phyloP scores from a whole-genome alignment of 108 stramenopile species.

The Epipyxis sp. region DNA sequence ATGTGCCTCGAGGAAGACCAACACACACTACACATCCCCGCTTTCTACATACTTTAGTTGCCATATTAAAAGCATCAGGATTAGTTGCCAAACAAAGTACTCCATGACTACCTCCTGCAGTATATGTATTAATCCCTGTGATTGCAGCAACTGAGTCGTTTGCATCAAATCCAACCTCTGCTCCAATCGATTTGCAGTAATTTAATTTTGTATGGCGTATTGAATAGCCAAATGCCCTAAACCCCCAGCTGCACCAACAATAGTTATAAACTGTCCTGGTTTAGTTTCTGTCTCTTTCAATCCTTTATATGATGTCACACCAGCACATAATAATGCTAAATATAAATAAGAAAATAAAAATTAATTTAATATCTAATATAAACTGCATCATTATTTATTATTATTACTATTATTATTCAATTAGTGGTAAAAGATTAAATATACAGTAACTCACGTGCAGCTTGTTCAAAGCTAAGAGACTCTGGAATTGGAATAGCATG shows the following conservation, averaged over 20 bases:
- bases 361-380: conserved; percentile 46
- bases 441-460: conserved; percentile 37
- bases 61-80: conserved; percentile 6
- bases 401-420: conserved; percentile 21
- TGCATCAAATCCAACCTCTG: conserved; percentile 13
- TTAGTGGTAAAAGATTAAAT: conserved; percentile 28
- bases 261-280: conserved; percentile 26
- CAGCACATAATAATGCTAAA: conserved; percentile 54
- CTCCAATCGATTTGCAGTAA: conserved; percentile 30
- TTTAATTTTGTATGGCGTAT: conserved; percentile 20
- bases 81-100: conserved; percentile 10
- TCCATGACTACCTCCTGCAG: conserved; percentile 16
- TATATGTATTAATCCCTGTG: background rate
- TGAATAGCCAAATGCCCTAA: conserved; percentile 28
- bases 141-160: background rate
- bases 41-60: background rate
- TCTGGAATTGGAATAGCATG: conserved; percentile 28
- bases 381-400: conserved; percentile 53
- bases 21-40: background rate
- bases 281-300: conserved; percentile 46
- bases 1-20: conserved; percentile 13
- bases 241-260: conserved; percentile 31
- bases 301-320: conserved; percentile 61
- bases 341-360: conserved; percentile 46
- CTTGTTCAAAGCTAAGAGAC: conserved; percentile 30